A percentile compares a stretch with the other conserved stretches of the same genome.
These are phyloP conservation scores for Pleurotus cornucopiae DNA, from an alignment of 768 basidiomycete genomes.

Conservation along the genomic window DNA sequence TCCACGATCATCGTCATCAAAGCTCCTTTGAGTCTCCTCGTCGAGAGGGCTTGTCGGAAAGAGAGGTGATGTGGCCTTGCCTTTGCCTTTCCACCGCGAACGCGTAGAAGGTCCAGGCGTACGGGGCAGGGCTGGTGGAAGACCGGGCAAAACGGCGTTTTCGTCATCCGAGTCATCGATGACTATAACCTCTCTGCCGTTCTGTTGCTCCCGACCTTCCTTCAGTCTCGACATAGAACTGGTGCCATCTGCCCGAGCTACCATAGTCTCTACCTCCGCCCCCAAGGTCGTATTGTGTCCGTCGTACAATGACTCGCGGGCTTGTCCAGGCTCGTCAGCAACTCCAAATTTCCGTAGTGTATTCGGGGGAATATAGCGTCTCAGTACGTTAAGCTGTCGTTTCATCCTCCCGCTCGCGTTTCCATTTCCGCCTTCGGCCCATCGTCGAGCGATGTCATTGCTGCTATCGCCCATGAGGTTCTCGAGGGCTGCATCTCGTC, in stretches of 20 bases:
- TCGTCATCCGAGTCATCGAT: slow-evolving; percentile 8
- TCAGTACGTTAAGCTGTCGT: slow-evolving; percentile 40
- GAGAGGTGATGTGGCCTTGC: slow-evolving; percentile 11
- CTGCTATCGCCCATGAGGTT: slow-evolving; percentile 63
- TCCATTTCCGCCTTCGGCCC: slow-evolving; percentile 44
- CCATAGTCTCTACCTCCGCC: background rate
- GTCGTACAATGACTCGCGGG: slow-evolving; percentile 16
- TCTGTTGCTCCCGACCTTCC: slow-evolving; percentile 6
- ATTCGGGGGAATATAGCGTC: slow-evolving; percentile 35
- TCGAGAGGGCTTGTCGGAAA: slow-evolving; percentile 17
- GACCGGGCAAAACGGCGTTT: background rate
- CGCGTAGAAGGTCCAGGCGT: background rate
- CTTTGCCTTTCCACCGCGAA: slow-evolving; percentile 13
- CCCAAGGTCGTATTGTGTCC: background rate
- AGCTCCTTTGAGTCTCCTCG: slow-evolving; percentile 28
- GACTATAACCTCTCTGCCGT: slow-evolving; percentile 11
- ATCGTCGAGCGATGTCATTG: slow-evolving; percentile 40
- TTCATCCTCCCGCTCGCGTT: slow-evolving; percentile 21
- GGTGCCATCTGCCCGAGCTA: background rate
- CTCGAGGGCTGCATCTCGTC: slow-evolving; percentile 50
- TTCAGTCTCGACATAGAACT: background rate
- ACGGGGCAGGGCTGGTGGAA: background rate
- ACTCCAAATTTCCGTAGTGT: slow-evolving; percentile 15
- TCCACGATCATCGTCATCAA: slow-evolving; percentile 47
- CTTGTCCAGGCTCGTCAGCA: slow-evolving; percentile 26